Base-by-base conservation (phyloP, 192 early-diverging fungal species). In the Rhizophagus clarus region DNA sequence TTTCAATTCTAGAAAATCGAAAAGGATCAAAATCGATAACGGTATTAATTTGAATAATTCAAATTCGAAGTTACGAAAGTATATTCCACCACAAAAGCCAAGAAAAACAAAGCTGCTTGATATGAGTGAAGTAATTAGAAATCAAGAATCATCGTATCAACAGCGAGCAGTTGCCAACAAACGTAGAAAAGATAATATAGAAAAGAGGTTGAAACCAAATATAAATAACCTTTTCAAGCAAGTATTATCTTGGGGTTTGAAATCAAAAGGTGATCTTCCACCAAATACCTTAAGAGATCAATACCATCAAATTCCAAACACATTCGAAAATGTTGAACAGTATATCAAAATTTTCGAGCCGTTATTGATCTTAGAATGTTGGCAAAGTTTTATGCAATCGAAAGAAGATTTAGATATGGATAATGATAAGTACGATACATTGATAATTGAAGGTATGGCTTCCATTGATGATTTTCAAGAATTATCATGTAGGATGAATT, bases 261-360 rank as follows among this genome's bases (percentile, higher is more conserved):
- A 87, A 2, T 76, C 82, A 5, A 67, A 79, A 9, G 91, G 88
- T 22, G 88, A 93, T 22, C 79, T 86, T 20, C 93, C 93, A 24
- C 91, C 89, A 0, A 83, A 86, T 37, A 64, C 84, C 15, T 15
- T 40, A 2, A 37, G 37, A 17, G 45, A 81, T 7, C 45, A 74
- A 28, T 83, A 90, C 60, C 47, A 68, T 1, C 76, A 61, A 10
- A 90, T 98, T 8, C 90, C 91, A 1, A 84, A 90, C 31, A 77
- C 24, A 14, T 98, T 96, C 76, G 73, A 85, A 2, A 81, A 84
- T 26, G 82, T 85, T 8, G 79, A 85, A 31, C 83, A 91, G 61
- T 99, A 98, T 79, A 80, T 80, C 3, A 68, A 71, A 24, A 82
- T 86, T 4, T 93, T 98, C 83, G 95, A 96, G 82, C 96, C 96